Evolutionary conservation across 1,139 yeast species (phyloP).

Genomic region (Nakaseomyces delphensis): DNA sequence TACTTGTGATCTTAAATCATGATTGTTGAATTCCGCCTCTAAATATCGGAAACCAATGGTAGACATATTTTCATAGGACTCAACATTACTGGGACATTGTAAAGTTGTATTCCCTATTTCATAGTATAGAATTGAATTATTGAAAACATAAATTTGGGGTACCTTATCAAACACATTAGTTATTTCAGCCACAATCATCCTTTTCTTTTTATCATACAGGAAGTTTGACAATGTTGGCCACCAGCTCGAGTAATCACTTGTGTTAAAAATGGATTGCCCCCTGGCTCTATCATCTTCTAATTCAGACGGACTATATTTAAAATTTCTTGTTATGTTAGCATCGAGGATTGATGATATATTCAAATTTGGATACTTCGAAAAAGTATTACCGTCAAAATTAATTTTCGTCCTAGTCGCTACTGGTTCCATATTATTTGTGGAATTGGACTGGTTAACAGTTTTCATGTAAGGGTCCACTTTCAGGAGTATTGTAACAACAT

Average conservation of each 20-base stretch:
- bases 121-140: conserved; percentile 14
- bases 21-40: conserved; percentile 31
- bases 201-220: conserved; percentile 36
- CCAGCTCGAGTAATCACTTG: conserved; percentile 23
- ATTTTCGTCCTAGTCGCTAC: neutral
- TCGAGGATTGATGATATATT: conserved; percentile 17
- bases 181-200: conserved; percentile 32
- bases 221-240: conserved; percentile 41
- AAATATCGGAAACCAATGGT: conserved; percentile 34
- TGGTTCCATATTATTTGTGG: neutral
- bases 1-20: conserved; percentile 34
- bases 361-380: conserved; percentile 22
- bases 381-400: conserved; percentile 17
- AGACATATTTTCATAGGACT: conserved; percentile 13
- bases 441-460: neutral
- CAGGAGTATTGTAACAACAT: conserved; percentile 46
- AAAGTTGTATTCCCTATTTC: conserved; percentile 18
- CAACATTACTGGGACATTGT: conserved; percentile 20
- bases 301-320: conserved; percentile 33
- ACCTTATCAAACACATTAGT: conserved; percentile 11
- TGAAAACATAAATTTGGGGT: conserved; percentile 15
- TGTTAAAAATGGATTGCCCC: neutral
- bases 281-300: conserved; percentile 23
- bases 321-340: conserved; percentile 12
- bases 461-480: conserved; percentile 20